A percentile compares a stretch with the other conserved stretches of the same genome.
phyloP scores from a whole-genome alignment of 257 asterid genomes.

The Buddleja alternifolia region DNA sequence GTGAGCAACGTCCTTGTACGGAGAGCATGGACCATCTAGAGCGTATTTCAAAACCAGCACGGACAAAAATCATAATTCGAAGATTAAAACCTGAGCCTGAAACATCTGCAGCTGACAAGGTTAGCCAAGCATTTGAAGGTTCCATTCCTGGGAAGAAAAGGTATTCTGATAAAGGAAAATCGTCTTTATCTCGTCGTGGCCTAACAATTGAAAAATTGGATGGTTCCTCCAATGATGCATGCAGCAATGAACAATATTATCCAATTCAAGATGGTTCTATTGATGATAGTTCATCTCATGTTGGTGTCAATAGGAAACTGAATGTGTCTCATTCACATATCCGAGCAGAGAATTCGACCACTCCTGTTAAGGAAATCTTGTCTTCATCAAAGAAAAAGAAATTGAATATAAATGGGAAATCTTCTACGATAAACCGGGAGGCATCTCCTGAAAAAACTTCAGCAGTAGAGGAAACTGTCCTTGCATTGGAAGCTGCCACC shows the following conservation, averaged over 20 bases:
- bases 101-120: slow-evolving; percentile 52
- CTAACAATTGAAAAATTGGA: slow-evolving; percentile 46
- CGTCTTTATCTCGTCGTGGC: slow-evolving; percentile 36
- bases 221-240: slow-evolving; percentile 37
- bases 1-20: slow-evolving; percentile 38
- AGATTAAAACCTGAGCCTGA: slow-evolving; percentile 53
- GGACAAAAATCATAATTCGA: slow-evolving; percentile 57
- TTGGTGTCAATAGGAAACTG: slow-evolving; percentile 40
- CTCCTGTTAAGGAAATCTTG: slow-evolving; percentile 39
- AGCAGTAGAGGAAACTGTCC: slow-evolving; percentile 41
- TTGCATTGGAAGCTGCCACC: slow-evolving; percentile 44
- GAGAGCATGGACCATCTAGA: slow-evolving; percentile 49
- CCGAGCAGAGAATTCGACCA: slow-evolving; percentile 29
- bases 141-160: slow-evolving; percentile 53
- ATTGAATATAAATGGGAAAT: slow-evolving; percentile 34
- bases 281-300: slow-evolving; percentile 46
- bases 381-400: slow-evolving; percentile 45
- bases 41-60: slow-evolving; percentile 59
- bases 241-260: slow-evolving; percentile 33
- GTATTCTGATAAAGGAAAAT: slow-evolving; percentile 51
- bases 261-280: slow-evolving; percentile 47
- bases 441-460: slow-evolving; percentile 40
- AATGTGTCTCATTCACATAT: slow-evolving; percentile 38
- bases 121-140: slow-evolving; percentile 40
- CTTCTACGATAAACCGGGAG: slow-evolving; percentile 42